Evolutionary conservation across 1,284 basidiomycete genomes (phyloP).

Genomic region (Sanghuangporus sanghuang): DNA sequence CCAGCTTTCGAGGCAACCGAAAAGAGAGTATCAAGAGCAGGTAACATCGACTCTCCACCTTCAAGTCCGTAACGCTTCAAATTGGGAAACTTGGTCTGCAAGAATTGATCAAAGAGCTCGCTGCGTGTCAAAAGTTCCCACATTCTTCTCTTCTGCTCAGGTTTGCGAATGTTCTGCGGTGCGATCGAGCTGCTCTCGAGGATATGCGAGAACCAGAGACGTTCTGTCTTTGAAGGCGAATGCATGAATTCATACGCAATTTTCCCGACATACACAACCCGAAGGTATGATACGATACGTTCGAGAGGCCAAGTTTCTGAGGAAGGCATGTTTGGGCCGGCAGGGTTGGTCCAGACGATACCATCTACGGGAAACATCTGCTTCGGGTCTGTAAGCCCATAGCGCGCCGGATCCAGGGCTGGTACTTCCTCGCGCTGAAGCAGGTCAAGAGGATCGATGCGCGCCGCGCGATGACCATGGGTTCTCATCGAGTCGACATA

Average conservation of each 20-base stretch:
- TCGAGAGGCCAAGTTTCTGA: constrained; percentile 64
- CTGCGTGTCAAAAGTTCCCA: constrained; percentile 67
- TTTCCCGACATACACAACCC: constrained; percentile 70
- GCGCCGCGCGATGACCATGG: constrained; percentile 76
- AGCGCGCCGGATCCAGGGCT: constrained; percentile 74
- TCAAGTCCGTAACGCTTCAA: constrained; percentile 82
- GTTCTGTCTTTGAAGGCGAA: constrained; percentile 72
- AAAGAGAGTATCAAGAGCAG: constrained; percentile 76
- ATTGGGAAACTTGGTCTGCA: constrained; percentile 80
- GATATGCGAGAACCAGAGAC: constrained; percentile 81
- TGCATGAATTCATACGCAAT: constrained; percentile 92
- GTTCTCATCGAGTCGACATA: constrained; percentile 84
- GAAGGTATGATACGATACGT: constrained; percentile 66
- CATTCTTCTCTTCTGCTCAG: constrained; percentile 46
- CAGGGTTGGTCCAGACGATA: constrained; percentile 67
- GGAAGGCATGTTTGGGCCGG: constrained; percentile 37
- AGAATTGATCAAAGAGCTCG: constrained; percentile 79
- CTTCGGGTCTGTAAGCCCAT: constrained; percentile 57
- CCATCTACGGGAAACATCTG: constrained; percentile 70
- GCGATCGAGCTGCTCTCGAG: constrained; percentile 60
- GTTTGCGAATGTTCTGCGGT: constrained; percentile 29
- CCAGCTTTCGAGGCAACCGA: constrained; percentile 60
- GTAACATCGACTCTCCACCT: constrained; percentile 88
- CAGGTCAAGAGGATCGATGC: constrained; percentile 82
- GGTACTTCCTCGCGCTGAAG: constrained; percentile 81